Conservation (phyloP, 768 basidiomycete species). For the Trametes sanguinea region DNA sequence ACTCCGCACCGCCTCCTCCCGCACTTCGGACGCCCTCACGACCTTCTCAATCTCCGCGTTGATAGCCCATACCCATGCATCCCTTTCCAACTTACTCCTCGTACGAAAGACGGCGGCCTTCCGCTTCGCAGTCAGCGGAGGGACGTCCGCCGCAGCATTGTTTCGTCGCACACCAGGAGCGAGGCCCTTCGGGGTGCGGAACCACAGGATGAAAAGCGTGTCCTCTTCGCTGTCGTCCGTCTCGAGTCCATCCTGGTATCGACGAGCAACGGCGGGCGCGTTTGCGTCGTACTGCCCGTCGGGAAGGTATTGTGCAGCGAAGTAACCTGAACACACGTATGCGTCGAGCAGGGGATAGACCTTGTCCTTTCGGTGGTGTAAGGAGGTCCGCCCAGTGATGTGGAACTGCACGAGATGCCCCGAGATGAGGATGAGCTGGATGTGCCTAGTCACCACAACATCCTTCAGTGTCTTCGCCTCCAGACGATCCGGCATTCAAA, state of each 20-base stretch:
- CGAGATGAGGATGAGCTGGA: conserved; percentile 71
- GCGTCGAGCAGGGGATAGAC: conserved; percentile 68
- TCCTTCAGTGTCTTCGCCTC: not conserved
- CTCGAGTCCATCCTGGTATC: conserved; percentile 90
- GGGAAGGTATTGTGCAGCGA: conserved; percentile 68
- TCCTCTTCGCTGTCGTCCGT: conserved; percentile 87
- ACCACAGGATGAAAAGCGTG: conserved; percentile 81
- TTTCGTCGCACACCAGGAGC: conserved; percentile 8
- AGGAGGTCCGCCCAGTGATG: conserved; percentile 55
- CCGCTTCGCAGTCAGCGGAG: conserved; percentile 55
- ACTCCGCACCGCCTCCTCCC: conserved; percentile 68
- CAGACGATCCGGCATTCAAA: conserved; percentile 6
- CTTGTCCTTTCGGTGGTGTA: conserved; percentile 58
- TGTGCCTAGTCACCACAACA: conserved; percentile 45
- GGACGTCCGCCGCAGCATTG: conserved; percentile 39
- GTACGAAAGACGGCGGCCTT: conserved; percentile 69
- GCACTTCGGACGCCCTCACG: conserved; percentile 56
- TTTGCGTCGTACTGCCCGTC: conserved; percentile 63
- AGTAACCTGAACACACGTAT: conserved; percentile 86
- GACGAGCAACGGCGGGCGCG: conserved; percentile 55
- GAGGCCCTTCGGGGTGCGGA: conserved; percentile 36
- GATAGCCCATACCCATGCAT: conserved; percentile 94
- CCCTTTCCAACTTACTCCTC: conserved; percentile 84
- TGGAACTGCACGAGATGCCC: conserved; percentile 76
- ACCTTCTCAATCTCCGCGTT: conserved; percentile 88